These are phyloP conservation scores for Cladosporium sp. DNA, from an alignment of 2,329 filamentous ascomycete species.

Conservation along the genomic window DNA sequence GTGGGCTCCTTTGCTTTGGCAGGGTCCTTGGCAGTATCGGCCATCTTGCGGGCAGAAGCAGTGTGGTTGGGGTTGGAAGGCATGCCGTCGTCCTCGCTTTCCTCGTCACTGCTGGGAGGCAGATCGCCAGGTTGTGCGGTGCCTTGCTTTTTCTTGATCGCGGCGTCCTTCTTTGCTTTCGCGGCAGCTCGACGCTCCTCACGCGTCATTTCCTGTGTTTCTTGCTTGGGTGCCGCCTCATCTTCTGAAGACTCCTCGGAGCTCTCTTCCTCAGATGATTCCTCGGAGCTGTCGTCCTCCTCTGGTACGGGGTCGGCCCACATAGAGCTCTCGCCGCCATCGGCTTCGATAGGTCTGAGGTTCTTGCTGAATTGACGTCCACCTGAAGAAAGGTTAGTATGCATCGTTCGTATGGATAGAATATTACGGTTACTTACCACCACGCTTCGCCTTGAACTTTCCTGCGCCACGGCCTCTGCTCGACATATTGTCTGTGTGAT, in stretches of 20 bases:
- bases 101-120: slow-evolving; percentile 62
- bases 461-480: slow-evolving; percentile 65
- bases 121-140: slow-evolving; percentile 79
- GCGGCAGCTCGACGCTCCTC: slow-evolving; percentile 84
- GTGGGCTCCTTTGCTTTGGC: slow-evolving; percentile 49
- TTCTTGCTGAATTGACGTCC: slow-evolving; percentile 95
- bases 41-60: slow-evolving; percentile 63
- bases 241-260: slow-evolving; percentile 41
- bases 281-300: slow-evolving; percentile 51
- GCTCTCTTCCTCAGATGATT: slow-evolving; percentile 43
- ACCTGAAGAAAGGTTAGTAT: slow-evolving; percentile 49
- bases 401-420: neutral
- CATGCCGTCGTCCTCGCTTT: slow-evolving; percentile 60
- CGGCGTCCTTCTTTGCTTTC: slow-evolving; percentile 87
- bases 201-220: slow-evolving; percentile 60
- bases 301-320: slow-evolving; percentile 63
- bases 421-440: slow-evolving; percentile 57
- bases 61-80: slow-evolving; percentile 89
- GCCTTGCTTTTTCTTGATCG: slow-evolving; percentile 69
- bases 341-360: slow-evolving; percentile 79
- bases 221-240: slow-evolving; percentile 30
- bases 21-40: slow-evolving; percentile 54
- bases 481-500: slow-evolving; percentile 46
- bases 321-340: slow-evolving; percentile 85
- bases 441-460: slow-evolving; percentile 92